Base-by-base conservation (phyloP, 768 basidiomycete genomes). In the Calocera viscosa region DNA sequence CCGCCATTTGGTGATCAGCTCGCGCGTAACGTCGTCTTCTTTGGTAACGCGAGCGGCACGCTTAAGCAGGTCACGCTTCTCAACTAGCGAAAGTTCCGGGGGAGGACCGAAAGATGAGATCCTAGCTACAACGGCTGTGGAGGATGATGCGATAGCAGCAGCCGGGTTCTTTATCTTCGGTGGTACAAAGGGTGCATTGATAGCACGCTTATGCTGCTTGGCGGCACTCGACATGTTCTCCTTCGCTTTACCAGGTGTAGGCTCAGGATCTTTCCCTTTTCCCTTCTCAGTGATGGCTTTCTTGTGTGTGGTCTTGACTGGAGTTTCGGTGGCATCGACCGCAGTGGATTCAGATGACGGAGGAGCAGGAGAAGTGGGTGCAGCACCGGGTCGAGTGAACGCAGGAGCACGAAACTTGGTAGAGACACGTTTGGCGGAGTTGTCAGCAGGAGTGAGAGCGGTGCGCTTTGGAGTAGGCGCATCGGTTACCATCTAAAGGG, bases 161-260 rank as follows among this genome's bases (percentile, higher is more conserved):
- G 53, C 53, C 14, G 53, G 53, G 26, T 60, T 60, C 53, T 16
- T 60, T 5, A 60, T 60, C 53, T 60, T 60, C 26, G 26, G 53
- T 16, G 53, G 30, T 11, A 60, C 53, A 26, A 60, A 60, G 26
- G 53, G 53, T 32, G 2, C 19, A 30, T 60, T 11, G 19, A 60
- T 32, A 30, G 53, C 14, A 22, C 26, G 11, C 30, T 32, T 60
- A 22, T 12, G 53, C 22, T 11, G 24, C 10, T 60, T 26, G 16
- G 11, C 19, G 7, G 53, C 2, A 14, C 7, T 26, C 5, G 53
- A 26, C 19, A 3, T 10, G 19, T 60, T 60, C 53, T 60, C 53
- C 30, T 14, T 60, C 2, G 53, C 11, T 8, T 26, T 26, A 10
- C 5, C 53, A 60, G 53, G 53, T 17, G 19, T 47, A 14, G 30